phyloP scores from a whole-genome alignment of 2,329 filamentous ascomycete genomes.

The Lecanicillium sp. region DNA sequence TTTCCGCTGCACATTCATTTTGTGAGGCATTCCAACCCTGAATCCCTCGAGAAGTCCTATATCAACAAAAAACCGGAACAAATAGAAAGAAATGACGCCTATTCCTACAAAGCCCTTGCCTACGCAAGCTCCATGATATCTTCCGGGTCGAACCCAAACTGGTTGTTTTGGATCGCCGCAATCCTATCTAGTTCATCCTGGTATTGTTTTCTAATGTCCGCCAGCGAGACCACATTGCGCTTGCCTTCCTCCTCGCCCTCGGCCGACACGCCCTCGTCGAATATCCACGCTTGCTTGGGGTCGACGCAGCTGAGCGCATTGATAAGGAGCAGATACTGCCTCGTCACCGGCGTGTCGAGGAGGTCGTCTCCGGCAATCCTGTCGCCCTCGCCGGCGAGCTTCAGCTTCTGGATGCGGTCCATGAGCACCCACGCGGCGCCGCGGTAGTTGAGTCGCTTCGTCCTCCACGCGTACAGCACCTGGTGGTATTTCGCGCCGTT shows the following conservation, averaged over 20 bases:
- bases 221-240: constrained; percentile 75
- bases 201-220: constrained; percentile 82
- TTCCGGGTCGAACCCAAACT: constrained; percentile 66
- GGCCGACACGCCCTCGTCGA: constrained; percentile 26
- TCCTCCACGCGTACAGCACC: constrained; percentile 85
- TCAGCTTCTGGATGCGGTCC: constrained; percentile 56
- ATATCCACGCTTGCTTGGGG: constrained; percentile 73
- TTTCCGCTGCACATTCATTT: too few relatives aligned
- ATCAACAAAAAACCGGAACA: constrained; percentile 1
- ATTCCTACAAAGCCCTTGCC: constrained; percentile 9
- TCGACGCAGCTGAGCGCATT: constrained; percentile 86
- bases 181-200: constrained; percentile 84
- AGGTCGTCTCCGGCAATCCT: constrained; percentile 46
- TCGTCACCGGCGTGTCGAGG: constrained; percentile 57
- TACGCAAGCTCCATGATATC: constrained; percentile 47
- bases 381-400: constrained; percentile 51
- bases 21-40: too few relatives aligned
- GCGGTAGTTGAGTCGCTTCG: constrained; percentile 77
- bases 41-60: too few relatives aligned
- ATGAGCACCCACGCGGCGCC: constrained; percentile 60
- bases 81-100: neutral
- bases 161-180: constrained; percentile 78
- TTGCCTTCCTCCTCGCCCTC: constrained; percentile 31
- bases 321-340: constrained; percentile 83
- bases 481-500: constrained; percentile 76